phyloP scores from a whole-genome alignment of 495 filamentous ascomycete genomes.

The Penicilliopsis zonata region DNA sequence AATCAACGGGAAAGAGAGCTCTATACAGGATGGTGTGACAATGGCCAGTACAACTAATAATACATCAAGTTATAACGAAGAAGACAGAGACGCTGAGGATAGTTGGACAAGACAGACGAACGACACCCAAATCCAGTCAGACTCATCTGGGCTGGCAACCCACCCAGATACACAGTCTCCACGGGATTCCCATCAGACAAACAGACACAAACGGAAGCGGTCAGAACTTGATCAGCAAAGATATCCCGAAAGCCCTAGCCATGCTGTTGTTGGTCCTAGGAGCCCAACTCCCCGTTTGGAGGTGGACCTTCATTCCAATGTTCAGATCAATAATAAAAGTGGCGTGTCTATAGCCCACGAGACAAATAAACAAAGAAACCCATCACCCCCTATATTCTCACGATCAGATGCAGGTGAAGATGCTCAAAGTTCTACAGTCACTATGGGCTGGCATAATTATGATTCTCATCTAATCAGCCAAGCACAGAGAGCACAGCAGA shows the following conservation, averaged over 20 bases:
- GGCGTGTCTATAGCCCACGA: slow-evolving; percentile 7
- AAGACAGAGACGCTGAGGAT: slow-evolving; percentile 13
- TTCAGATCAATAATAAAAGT: slow-evolving; percentile 9
- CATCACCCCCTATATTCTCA: slow-evolving; percentile 11
- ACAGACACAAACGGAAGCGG: slow-evolving; percentile 28
- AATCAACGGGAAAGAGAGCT: slow-evolving; percentile 35
- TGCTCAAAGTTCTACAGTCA: slow-evolving; percentile 15
- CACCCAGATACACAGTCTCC: slow-evolving; percentile 16
- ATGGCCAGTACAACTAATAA: slow-evolving; percentile 2
- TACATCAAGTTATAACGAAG: slow-evolving; percentile 10
- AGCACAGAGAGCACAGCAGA: slow-evolving; percentile 32
- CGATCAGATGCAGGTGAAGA: slow-evolving; percentile 21
- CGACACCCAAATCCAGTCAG: slow-evolving; percentile 4
- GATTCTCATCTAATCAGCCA: slow-evolving; percentile 29
- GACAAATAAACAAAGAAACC: slow-evolving; percentile 15
- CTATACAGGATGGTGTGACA: slow-evolving; percentile 5
- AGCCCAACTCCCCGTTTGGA: slow-evolving; percentile 12
- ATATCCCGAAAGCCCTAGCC: slow-evolving; percentile 4
- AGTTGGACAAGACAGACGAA: slow-evolving; percentile 10
- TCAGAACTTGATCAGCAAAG: slow-evolving; percentile 21
- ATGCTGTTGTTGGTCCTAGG: slow-evolving; percentile 4
- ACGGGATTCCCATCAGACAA: slow-evolving; percentile 10
- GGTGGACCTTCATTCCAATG: slow-evolving; percentile 4
- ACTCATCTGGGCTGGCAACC: slow-evolving; percentile 14
- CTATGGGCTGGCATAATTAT: slow-evolving; percentile 28